Evolutionary conservation across 805 yeast genomes (phyloP).

Genomic region (Zygoascus tannicola): DNA sequence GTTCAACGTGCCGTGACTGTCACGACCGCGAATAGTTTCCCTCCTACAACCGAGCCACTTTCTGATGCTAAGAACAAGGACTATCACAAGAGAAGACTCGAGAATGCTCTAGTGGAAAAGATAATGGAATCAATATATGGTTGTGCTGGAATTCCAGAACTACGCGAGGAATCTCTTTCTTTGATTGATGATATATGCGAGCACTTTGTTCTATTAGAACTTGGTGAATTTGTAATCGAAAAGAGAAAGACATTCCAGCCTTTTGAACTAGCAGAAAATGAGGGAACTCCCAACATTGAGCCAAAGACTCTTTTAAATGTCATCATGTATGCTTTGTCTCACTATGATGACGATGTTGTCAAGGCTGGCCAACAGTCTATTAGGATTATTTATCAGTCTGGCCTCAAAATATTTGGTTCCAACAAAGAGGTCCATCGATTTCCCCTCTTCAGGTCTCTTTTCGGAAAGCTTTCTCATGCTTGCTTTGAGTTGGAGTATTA

Average conservation of each 20-base stretch:
- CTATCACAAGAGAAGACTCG: conserved; percentile 31
- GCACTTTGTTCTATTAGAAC: conserved; percentile 70
- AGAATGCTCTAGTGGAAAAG: conserved; percentile 49
- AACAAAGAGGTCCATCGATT: conserved; percentile 57
- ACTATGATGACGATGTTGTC: conserved; percentile 60
- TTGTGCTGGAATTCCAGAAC: conserved; percentile 65
- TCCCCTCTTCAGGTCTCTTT: conserved; percentile 66
- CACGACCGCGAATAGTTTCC: conserved; percentile 32
- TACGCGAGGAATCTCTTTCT: conserved; percentile 54
- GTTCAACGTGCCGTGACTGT: conserved; percentile 18
- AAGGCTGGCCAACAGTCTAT: conserved; percentile 63
- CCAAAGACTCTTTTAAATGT: conserved; percentile 68
- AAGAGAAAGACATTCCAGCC: conserved; percentile 55
- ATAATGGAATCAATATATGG: conserved; percentile 64
- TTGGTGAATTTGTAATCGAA: conserved; percentile 63
- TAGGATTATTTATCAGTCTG: conserved; percentile 48
- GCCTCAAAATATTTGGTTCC: conserved; percentile 58
- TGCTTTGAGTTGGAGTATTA: conserved; percentile 87
- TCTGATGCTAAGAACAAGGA: conserved; percentile 16
- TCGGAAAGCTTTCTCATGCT: conserved; percentile 76
- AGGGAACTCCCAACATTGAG: conserved; percentile 61
- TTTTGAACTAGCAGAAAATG: conserved; percentile 69
- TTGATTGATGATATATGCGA: conserved; percentile 60
- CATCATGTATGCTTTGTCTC: conserved; percentile 69
- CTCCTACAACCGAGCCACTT: conserved; percentile 27